These are phyloP conservation scores for Pichia sp. DNA, from an alignment of 1,139 yeast species.

Conservation along the genomic window DNA sequence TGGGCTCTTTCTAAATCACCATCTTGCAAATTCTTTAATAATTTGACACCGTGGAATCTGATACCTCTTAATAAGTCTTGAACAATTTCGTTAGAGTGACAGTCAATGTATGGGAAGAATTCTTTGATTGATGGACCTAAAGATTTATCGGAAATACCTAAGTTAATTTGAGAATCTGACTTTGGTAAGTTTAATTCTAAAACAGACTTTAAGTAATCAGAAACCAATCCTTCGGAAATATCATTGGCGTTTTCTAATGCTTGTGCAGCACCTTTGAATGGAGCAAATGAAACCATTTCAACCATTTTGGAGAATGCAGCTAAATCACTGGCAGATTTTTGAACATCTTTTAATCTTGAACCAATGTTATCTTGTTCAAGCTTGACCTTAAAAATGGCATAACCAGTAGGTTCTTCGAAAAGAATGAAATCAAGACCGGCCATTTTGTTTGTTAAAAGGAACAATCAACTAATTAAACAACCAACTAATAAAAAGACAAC, in stretches of 20 bases:
- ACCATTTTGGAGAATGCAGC: slow-evolving; percentile 86
- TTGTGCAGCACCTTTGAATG: slow-evolving; percentile 98
- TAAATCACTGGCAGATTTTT: slow-evolving; percentile 81
- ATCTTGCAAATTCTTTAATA: slow-evolving; percentile 83
- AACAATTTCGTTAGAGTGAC: slow-evolving; percentile 82
- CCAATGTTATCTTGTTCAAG: slow-evolving; percentile 94
- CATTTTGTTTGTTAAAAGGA: slow-evolving; percentile 19
- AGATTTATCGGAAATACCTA: slow-evolving; percentile 92
- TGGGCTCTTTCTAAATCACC: slow-evolving; percentile 98
- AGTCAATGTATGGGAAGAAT: slow-evolving; percentile 77
- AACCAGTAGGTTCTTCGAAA: slow-evolving; percentile 98
- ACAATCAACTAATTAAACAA: too few relatives aligned
- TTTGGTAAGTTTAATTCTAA: slow-evolving; percentile 90
- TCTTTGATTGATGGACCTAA: slow-evolving; percentile 97
- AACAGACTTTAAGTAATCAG: slow-evolving; percentile 83
- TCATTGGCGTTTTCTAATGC: slow-evolving; percentile 98
- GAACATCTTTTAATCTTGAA: slow-evolving; percentile 87
- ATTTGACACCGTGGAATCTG: slow-evolving; percentile 82
- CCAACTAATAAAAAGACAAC: too few relatives aligned
- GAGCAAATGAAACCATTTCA: slow-evolving; percentile 92
- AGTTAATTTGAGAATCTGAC: slow-evolving; percentile 51
- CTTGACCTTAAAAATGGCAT: slow-evolving; percentile 90
- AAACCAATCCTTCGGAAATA: slow-evolving; percentile 92
- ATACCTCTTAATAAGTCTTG: slow-evolving; percentile 95
- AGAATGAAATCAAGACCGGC: slow-evolving; percentile 84